These are phyloP conservation scores for Yamadazyma diddensiae DNA, from an alignment of 1,139 yeast species.

Conservation along the genomic window DNA sequence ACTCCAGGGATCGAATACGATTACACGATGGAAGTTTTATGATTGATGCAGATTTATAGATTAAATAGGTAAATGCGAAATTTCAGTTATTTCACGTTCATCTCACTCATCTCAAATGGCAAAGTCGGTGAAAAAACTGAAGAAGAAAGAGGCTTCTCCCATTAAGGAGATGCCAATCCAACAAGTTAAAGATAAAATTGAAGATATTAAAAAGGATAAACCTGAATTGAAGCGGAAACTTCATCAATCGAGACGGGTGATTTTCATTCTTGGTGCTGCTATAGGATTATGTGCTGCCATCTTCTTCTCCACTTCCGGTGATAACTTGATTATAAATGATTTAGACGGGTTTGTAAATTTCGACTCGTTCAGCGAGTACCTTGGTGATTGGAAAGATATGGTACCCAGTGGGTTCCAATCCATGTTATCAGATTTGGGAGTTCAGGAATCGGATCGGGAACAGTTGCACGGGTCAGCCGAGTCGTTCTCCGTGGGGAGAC, in stretches of 20 bases:
- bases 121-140: slow-evolving; percentile 5
- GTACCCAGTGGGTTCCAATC: slow-evolving; percentile 66
- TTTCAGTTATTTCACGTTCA: too few species aligned
- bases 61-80: too few species aligned
- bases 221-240: slow-evolving; percentile 20
- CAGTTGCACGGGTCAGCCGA: slow-evolving; percentile 61
- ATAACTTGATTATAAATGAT: slow-evolving; percentile 39
- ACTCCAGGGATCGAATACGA: slow-evolving; percentile 98
- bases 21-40: slow-evolving; percentile 89
- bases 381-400: slow-evolving; percentile 57
- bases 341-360: slow-evolving; percentile 55
- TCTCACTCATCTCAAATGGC: too few species aligned
- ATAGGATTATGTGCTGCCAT: slow-evolving; percentile 67
- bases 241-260: slow-evolving; percentile 44
- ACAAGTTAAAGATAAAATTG: slow-evolving; percentile 8
- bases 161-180: slow-evolving; percentile 4
- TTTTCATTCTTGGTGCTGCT: slow-evolving; percentile 58
- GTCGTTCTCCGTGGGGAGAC: slow-evolving; percentile 82
- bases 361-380: slow-evolving; percentile 46
- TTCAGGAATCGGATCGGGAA: slow-evolving; percentile 22
- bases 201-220: slow-evolving; percentile 3
- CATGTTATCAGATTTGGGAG: slow-evolving; percentile 56
- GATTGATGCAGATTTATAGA: too few species aligned
- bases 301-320: slow-evolving; percentile 53
- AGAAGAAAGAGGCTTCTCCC: slow-evolving; percentile 1